phyloP scores from a whole-genome alignment of 2,329 filamentous ascomycete genomes.

The Fusarium mangiferae region DNA sequence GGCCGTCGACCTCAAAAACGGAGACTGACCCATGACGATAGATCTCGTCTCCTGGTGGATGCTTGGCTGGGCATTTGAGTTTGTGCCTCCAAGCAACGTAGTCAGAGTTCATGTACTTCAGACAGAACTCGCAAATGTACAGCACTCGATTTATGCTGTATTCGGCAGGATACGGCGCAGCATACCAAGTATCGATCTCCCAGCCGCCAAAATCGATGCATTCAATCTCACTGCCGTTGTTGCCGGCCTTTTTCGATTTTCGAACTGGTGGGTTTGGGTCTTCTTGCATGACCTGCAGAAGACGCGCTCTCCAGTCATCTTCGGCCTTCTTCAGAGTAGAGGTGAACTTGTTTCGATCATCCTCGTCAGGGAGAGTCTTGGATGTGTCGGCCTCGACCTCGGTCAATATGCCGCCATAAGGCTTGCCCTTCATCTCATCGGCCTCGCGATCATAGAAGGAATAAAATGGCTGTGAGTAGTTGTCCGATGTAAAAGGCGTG shows the following conservation, averaged over 20 bases:
- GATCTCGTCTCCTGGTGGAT: constrained; percentile 97
- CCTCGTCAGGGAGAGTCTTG: constrained; percentile 82
- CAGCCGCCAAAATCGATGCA: constrained; percentile 98
- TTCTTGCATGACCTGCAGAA: constrained; percentile 68
- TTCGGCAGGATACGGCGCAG: constrained; percentile 96
- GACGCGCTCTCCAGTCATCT: constrained; percentile 84
- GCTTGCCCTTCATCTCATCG: constrained; percentile 90
- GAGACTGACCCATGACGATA: constrained; percentile 92
- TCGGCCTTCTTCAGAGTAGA: constrained; percentile 91
- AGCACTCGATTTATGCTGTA: constrained; percentile 96
- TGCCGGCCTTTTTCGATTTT: constrained; percentile 79
- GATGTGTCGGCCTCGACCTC: constrained; percentile 92
- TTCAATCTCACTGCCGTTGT: constrained; percentile 94
- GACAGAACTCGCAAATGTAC: constrained; percentile 99
- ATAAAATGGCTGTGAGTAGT: constrained; percentile 83
- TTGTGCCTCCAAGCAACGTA: constrained; percentile 99
- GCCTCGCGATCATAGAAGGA: constrained; percentile 89
- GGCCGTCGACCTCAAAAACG: constrained; percentile 97
- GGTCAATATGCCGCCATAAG: constrained; percentile 91
- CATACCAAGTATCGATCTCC: constrained; percentile 99
- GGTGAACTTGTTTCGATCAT: constrained; percentile 88
- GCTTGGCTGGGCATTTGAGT: constrained; percentile 94
- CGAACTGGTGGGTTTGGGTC: constrained; percentile 71
- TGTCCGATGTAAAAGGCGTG: constrained; percentile 66
- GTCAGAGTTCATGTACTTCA: constrained; percentile 99